A percentile compares a stretch with the other conserved stretches of the same genome.
Evolutionary conservation across 2,329 filamentous ascomycete species (phyloP).

Genomic region (Metarhizium guizhouense): DNA sequence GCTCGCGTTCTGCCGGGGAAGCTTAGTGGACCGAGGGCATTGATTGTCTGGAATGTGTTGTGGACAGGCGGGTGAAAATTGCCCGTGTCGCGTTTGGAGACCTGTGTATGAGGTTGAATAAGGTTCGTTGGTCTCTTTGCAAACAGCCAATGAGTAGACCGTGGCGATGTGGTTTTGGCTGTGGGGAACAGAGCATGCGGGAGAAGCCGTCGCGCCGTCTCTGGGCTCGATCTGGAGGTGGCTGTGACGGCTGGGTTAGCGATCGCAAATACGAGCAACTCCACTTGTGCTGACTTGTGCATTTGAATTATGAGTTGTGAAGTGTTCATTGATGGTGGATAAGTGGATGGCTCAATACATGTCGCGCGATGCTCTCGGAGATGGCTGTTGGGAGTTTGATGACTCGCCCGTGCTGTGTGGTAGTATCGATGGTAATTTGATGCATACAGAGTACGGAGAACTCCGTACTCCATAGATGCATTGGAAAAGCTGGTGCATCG

Average conservation of each 20-base stretch:
- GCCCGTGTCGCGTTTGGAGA: no score
- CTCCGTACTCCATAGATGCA: no score
- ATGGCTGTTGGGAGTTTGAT: no score
- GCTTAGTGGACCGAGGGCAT: not conserved
- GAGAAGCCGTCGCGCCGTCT: not conserved
- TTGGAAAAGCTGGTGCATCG: no score
- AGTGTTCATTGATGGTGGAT: no score
- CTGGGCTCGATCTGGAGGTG: not conserved
- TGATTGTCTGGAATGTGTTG: not conserved
- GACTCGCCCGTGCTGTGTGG: no score
- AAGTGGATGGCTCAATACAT: no score
- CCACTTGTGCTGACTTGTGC: not conserved
- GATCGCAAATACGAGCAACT: not conserved
- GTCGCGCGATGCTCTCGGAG: no score
- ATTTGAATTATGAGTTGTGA: not conserved
- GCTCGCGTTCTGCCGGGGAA: no score
- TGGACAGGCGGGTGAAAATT: no score
- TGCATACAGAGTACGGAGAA: no score
- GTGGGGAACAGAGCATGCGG: not conserved
- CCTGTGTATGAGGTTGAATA: not conserved
- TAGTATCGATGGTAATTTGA: no score
- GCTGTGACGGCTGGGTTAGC: not conserved
- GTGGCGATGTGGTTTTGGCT: not conserved
- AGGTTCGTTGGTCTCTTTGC: not conserved
- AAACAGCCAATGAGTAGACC: not conserved